Base-by-base conservation (phyloP, 1,284 basidiomycete species). In the Malassezia brasiliensis region DNA sequence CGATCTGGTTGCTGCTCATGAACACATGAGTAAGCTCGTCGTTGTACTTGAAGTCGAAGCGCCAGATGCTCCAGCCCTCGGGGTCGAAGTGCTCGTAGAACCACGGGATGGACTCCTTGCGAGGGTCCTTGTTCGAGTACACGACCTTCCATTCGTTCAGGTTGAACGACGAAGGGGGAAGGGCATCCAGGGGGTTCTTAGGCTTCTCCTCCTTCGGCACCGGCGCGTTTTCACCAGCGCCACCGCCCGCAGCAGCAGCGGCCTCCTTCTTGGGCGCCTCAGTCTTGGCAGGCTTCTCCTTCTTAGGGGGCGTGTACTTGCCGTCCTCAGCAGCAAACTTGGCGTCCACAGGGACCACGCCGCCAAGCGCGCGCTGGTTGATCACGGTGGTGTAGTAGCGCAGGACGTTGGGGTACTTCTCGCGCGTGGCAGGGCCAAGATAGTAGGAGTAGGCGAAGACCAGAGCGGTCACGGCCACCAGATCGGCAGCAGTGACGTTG, bases 111-210 rank as follows among this genome's bases (percentile, higher is more conserved):
- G 69, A 65, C 62, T 60, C 62, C 14, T 56, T 52, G 56, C 59
- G 58, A 36, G 91, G 96, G 54, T 96, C 91, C 78, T 86, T 85
- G 85, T 96, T 96, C 68, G 90, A 94, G 82, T 96, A 96, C 56
- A 87, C 85, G 51, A 90, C 85, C 80, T 96, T 96, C 88, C 88
- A 94, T 79, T 96, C 90, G 77, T 96, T 91, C 56, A 96, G 84
- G 80, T 90, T 90, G 80, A 96, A 87, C 14, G 82, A 78, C 17
- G 87, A 89, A 79, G 93, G 93, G 66, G 91, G 89, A 53, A 94
- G 83, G 60, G 81, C 81, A 62, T 96, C 93, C 50, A 94, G 84
- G 31, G 91, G 91, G 82, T 96, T 94, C 83, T 91, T 91, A 56
- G 79, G 81, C 53, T 62, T 59, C 22, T 80, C 79, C 28, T 80